A percentile compares a stretch with the other conserved stretches of the same genome.
Conservation (phyloP, 371 early-diverging fungal genomes). For the Nematocida sp. region DNA sequence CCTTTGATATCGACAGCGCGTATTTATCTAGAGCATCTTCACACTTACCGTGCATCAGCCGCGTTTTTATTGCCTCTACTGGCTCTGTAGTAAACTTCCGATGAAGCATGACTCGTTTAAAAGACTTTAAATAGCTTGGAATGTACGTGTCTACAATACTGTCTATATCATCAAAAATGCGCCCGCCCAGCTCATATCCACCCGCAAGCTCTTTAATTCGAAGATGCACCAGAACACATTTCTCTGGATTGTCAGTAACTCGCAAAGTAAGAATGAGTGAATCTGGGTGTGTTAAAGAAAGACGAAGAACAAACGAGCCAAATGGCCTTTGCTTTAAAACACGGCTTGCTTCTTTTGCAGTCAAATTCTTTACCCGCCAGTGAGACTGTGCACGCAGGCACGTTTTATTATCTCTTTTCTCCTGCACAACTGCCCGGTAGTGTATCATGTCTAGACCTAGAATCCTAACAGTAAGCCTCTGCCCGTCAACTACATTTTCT, state of each 20-base stretch:
- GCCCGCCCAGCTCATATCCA: conserved; percentile 34
- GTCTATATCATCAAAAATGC: conserved; percentile 13
- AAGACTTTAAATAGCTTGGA: conserved; percentile 22
- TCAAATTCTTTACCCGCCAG: conserved; percentile 41
- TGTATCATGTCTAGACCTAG: neutral
- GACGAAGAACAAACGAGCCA: conserved; percentile 28
- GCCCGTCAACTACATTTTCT: neutral
- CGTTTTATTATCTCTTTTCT: neutral
- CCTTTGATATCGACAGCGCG: conserved; percentile 30
- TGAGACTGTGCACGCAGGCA: conserved; percentile 10
- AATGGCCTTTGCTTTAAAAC: conserved; percentile 32
- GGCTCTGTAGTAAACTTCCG: conserved; percentile 35
- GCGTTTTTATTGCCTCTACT: conserved; percentile 3
- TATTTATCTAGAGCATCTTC: neutral
- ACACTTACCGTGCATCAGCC: neutral
- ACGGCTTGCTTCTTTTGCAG: conserved; percentile 11
- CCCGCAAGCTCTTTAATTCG: conserved; percentile 14
- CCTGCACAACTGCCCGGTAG: conserved; percentile 1
- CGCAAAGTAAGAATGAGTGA: conserved; percentile 36
- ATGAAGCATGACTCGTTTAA: conserved; percentile 15
- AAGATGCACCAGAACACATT: conserved; percentile 13
- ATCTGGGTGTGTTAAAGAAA: conserved; percentile 24
- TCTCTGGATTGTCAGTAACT: conserved; percentile 28
- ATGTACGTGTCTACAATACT: conserved; percentile 5
- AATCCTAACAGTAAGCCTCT: conserved; percentile 5